A percentile compares a stretch with the other conserved stretches of the same genome.
phyloP scores from a whole-genome alignment of 2,329 filamentous ascomycete genomes.

The Trichoderma oligosporum region DNA sequence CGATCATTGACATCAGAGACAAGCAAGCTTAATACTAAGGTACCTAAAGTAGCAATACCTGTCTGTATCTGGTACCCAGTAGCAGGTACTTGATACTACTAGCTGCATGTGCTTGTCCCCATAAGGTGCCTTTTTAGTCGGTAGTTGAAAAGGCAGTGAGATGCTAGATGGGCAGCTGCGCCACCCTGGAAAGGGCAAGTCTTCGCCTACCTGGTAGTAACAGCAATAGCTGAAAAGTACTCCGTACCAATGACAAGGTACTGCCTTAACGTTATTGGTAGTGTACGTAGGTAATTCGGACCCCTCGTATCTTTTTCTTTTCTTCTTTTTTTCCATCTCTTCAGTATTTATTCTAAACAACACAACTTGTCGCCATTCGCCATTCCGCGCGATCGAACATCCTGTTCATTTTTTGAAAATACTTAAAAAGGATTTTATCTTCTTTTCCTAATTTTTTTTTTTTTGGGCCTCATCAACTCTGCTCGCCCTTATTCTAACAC shows the following conservation, averaged over 20 bases:
- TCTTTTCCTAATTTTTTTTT: neutral
- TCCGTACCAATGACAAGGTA: too few species aligned
- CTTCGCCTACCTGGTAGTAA: neutral
- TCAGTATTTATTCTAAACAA: neutral
- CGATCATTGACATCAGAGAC: neutral
- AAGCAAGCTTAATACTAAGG: too few species aligned
- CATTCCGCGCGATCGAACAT: neutral
- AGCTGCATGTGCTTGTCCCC: too few species aligned
- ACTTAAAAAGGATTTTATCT: neutral
- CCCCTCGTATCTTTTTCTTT: slow-evolving; percentile 13
- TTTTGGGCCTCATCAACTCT: neutral
- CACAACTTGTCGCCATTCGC: neutral
- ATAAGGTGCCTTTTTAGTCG: too few species aligned
- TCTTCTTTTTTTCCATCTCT: neutral
- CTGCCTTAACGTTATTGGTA: too few species aligned
- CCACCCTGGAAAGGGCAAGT: neutral
- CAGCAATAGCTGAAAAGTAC: too few species aligned
- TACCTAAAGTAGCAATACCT: neutral
- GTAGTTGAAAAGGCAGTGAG: too few species aligned
- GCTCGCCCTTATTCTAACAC: neutral
- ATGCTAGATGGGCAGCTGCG: neutral
- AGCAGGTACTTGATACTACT: neutral
- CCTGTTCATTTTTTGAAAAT: neutral
- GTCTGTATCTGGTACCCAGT: neutral
- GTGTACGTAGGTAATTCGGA: too few species aligned